Base-by-base conservation (phyloP, 768 basidiomycete species). In the Suillus sp. region DNA sequence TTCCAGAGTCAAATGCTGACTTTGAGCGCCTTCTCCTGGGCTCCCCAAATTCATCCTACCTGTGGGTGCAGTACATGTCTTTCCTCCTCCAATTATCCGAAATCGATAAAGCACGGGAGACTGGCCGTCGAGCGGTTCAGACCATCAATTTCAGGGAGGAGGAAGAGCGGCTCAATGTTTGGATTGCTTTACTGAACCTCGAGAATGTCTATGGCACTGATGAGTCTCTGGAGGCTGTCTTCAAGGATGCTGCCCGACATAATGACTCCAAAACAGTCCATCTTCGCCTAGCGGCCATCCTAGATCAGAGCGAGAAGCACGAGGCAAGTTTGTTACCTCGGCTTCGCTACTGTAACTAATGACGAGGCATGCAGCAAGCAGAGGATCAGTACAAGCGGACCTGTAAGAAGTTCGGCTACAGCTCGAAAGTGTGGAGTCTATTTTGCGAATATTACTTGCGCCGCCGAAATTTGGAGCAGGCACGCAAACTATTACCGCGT, bases 1-100 rank as follows among this genome's bases (percentile, higher is more conserved):
- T 81, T 25, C 97, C 97, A 2, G 92, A 94, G 72, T 97, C 97
- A 1, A 93, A 90, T 65, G 86, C 91, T 37, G 96, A 99, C 74
- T 99, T 98, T 69, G 97, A 99, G 75, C 87, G 97, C 14, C 78
- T 93, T 40, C 84, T 99, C 53, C 83, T 99, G 43, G 93, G 93
- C 34, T 95, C 96, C 0, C 96, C 97, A 1, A 95, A 97, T 73
- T 99, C 96, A 8, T 99, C 97, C 0, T 97, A 91, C 77, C 83
- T 99, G 38, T 99, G 97, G 97, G 89, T 99, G 63, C 96, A 98
- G 75, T 99, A 95, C 75, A 99, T 99, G 95, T 96, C 97, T 10
- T 96, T 98, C 86, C 94, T 96, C 70, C 81, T 99, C 13, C 95
- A 95, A 68, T 84, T 99, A n/a, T 93, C 96, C 35, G 96, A 99